Percentiles rank a stretch among this genome's conserved stretches.
Evolutionary conservation across 2,329 filamentous ascomycete genomes (phyloP).

Genomic region (Ophiostoma sp.): DNA sequence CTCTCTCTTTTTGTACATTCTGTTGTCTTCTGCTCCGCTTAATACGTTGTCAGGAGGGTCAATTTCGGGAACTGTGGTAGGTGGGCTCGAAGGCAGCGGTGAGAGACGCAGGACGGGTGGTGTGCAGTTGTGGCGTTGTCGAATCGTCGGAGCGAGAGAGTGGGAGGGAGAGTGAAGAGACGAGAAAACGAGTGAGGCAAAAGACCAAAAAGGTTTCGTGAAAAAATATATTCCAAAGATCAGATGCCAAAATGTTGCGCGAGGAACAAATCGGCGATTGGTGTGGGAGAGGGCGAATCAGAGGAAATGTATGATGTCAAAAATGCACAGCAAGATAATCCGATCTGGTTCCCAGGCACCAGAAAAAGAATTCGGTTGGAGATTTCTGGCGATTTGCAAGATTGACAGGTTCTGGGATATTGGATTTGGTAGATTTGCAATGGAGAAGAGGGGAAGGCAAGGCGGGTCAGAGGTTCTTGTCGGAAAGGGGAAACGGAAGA

Average conservation of each 20-base stretch:
- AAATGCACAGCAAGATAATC: background rate
- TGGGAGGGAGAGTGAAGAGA: background rate
- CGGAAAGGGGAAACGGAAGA: conserved; percentile 10
- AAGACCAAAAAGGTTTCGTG: background rate
- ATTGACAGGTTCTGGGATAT: background rate
- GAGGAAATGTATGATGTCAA: background rate
- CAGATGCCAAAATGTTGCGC: background rate
- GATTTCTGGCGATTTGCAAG: background rate
- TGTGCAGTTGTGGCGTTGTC: background rate
- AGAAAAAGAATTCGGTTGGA: background rate
- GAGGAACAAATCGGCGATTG: conserved; percentile 6
- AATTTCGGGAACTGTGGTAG: background rate
- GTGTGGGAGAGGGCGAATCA: background rate
- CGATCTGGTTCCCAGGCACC: background rate
- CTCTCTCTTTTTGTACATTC: background rate
- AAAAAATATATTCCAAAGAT: background rate
- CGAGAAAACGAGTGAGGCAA: background rate
- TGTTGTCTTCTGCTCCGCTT: background rate
- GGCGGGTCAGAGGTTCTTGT: background rate
- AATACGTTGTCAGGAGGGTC: background rate
- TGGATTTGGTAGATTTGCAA: background rate
- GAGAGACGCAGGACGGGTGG: background rate
- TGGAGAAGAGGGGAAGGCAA: background rate
- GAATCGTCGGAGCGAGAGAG: background rate
- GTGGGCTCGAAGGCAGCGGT: background rate